These are phyloP conservation scores for Styphnolobium japonicum DNA, from an alignment of 306 rosid genomes.

Conservation along the genomic window DNA sequence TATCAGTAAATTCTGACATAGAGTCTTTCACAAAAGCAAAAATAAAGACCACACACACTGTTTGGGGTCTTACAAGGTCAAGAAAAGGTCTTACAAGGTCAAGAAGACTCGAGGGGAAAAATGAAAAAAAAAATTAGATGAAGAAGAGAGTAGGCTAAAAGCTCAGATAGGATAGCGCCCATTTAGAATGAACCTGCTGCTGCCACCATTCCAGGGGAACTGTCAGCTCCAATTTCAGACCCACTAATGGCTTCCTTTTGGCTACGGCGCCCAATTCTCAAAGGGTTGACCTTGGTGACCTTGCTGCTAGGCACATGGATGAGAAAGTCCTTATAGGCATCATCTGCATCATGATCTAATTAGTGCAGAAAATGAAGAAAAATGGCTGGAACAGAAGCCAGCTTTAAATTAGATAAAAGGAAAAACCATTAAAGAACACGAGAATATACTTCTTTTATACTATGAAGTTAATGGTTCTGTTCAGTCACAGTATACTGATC, in stretches of 20 bases:
- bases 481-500: slow-evolving; percentile 23
- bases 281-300: slow-evolving; percentile 31
- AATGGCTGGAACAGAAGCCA: slow-evolving; percentile 38
- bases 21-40: background rate
- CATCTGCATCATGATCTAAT: slow-evolving; percentile 32
- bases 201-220: background rate
- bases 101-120: slow-evolving; percentile 49
- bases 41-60: slow-evolving; percentile 11
- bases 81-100: slow-evolving; percentile 99
- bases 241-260: slow-evolving; percentile 34
- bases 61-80: slow-evolving; percentile 91
- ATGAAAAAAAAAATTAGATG: background rate
- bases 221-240: slow-evolving; percentile 35
- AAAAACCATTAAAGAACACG: background rate
- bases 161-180: slow-evolving; percentile 98
- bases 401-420: slow-evolving; percentile 27
- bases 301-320: slow-evolving; percentile 39
- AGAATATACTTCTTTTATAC: background rate
- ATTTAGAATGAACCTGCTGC: slow-evolving; percentile 25
- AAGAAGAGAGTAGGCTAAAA: slow-evolving; percentile 26
- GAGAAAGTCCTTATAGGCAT: slow-evolving; percentile 22
- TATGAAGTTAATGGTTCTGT: slow-evolving; percentile 30
- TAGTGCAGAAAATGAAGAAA: slow-evolving; percentile 39
- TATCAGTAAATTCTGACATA: slow-evolving; percentile 29
- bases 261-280: slow-evolving; percentile 31